Evolutionary conservation across 1,139 yeast genomes (phyloP), one percentile per base, ranked within the genome.

Genomic region (Yamadazyma pseudoaaseri): DNA sequence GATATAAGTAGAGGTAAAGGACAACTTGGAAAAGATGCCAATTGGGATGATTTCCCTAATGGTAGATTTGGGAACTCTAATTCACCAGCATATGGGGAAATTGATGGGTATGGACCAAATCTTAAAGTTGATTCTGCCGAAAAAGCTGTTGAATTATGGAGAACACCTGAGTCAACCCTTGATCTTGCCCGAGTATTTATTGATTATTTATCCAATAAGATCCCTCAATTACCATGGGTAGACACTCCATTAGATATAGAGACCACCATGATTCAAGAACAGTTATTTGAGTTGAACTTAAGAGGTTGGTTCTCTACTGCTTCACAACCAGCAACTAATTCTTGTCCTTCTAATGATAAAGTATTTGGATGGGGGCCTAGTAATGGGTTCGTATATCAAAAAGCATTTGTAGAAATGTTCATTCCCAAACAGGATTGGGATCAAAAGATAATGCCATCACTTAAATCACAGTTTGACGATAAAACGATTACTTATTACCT

Each of bases 21-120:
- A 27, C 77, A 85, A 2, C 56, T 86, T 28, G 96, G 96, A 16
- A 79, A 90, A 45, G 95, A 86, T 58, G 97, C 96, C 7, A 86
- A 94, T 3, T 92, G 98, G 98, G 98, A 92, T 65, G 98, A 92
- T 52, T 92, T 87, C 59, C 95, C 97, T 12, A 92, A 92, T 55
- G 98, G 98, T 51, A 77, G 98, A 62, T 92, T 89, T 58, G 97
- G 98, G 60, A 97, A 94, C 60, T 87, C 97, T 0, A 73, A 95
- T 48, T 89, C 97, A 21, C 98, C 98, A 5, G 92, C 98, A 0
- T 92, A 85, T 60, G 98, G 98, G 63, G 97, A 90, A 59, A 86
- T 90, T 51, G 97, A 90, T 55, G 98, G 97, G 21, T 92, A 92
- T 58, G 97, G 98, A 2, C 96, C 97, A 1, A 79, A 86, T 5